Evolutionary conservation across 106 monocot genomes (phyloP).

Genomic region (Platanthera guangdongensis): DNA sequence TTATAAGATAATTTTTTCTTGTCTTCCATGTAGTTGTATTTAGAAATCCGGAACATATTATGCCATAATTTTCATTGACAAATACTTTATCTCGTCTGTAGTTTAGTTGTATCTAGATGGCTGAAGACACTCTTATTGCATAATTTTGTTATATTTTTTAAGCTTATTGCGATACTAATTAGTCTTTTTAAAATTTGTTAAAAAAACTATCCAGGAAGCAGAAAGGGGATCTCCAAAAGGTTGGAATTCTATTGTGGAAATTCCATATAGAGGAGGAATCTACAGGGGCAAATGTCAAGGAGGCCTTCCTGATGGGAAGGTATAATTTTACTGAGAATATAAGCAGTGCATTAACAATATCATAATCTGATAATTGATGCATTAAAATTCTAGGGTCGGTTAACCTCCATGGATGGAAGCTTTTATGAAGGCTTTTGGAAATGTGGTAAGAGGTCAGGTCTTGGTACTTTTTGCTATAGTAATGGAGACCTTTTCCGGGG

Average conservation of each 20-base stretch:
- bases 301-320: constrained; percentile 99
- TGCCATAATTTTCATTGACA: no score
- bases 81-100: neutral
- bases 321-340: constrained; percentile 11
- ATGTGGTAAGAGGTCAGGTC: constrained; percentile 78
- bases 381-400: constrained; percentile 45
- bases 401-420: constrained; percentile 68
- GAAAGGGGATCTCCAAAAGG: constrained; percentile 75
- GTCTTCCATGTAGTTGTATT: no score
- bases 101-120: neutral
- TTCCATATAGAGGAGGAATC: constrained; percentile 72
- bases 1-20: no score
- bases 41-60: no score
- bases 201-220: constrained; percentile 47
- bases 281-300: constrained; percentile 78
- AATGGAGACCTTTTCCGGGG: constrained; percentile 98
- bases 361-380: neutral
- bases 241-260: constrained; percentile 62
- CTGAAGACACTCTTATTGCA: neutral
- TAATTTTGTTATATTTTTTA: neutral
- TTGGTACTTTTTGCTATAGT: constrained; percentile 71
- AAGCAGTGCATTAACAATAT: neutral
- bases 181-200: neutral
- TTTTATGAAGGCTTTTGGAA: constrained; percentile 91
- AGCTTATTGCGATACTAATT: neutral